Evolutionary conservation across 106 monocot genomes (phyloP).

Genomic region (Narthecium ossifragum): DNA sequence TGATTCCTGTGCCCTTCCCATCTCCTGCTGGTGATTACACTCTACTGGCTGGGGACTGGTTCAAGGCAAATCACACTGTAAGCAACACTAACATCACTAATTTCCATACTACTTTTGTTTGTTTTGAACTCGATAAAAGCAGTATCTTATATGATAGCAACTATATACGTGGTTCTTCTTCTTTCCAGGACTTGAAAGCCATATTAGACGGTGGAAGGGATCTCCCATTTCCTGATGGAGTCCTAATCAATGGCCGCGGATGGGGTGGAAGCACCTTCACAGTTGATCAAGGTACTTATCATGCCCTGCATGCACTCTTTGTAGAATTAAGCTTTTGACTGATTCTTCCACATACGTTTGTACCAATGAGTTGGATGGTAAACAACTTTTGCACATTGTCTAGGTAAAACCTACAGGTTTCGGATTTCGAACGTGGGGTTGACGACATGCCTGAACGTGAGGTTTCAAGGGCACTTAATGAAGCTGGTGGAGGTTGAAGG

Average conservation of each 20-base stretch:
- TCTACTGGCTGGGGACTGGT: conserved; percentile 44
- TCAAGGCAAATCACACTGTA: conserved; percentile 53
- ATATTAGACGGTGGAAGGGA: conserved; percentile 19
- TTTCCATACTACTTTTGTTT: too few species aligned
- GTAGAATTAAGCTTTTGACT: too few species aligned
- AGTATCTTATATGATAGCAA: too few species aligned
- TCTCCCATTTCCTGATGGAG: conserved; percentile 21
- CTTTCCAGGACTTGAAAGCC: conserved; percentile 22
- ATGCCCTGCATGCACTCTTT: too few species aligned
- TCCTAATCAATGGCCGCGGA: conserved; percentile 32
- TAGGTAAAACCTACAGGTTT: conserved; percentile 46
- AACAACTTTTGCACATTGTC: too few species aligned
- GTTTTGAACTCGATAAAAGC: too few species aligned
- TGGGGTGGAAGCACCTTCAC: conserved; percentile 33
- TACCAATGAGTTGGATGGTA: too few species aligned
- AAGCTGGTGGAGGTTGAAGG: conserved; percentile 47
- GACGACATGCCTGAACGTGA: conserved; percentile 36
- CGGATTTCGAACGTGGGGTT: conserved; percentile 43
- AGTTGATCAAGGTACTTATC: conserved; percentile 21
- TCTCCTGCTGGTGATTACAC: conserved; percentile 46
- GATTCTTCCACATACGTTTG: too few species aligned
- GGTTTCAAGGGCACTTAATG: conserved; percentile 52
- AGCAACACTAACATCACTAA: too few species aligned
- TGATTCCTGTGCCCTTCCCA: conserved; percentile 49
- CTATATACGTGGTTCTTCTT: too few species aligned